Evolutionary conservation across 495 filamentous ascomycete genomes (phyloP), one percentile per base, ranked within the genome.

Genomic region (Trichoderma erinaceum): DNA sequence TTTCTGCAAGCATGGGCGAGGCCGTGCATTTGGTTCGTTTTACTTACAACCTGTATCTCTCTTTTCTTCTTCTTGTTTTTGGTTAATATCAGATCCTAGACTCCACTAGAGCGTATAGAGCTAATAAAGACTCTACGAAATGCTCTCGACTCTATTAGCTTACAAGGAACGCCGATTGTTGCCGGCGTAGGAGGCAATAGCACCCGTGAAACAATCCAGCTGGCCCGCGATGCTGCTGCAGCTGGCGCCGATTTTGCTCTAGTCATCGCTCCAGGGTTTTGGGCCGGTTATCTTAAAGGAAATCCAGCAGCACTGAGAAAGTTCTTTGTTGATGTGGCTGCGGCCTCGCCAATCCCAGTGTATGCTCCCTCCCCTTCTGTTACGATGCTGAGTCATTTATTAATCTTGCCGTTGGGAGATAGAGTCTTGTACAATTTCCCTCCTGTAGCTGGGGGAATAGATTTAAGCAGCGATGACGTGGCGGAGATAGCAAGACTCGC

Each of bases 201-300:
- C 3, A 90, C 87, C 12, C 87, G 88, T 48, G 90, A 92, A 73
- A 88, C 88, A 35, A 87, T 93, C 73, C 81, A 86, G 50, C 77
- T 90, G 63, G 90, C 88, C 76, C 81, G 82, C 32, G 88, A 92
- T 68, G 87, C 90, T 50, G 79, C 82, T 35, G 79, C 79, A 12
- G 79, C 86, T 16, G 90, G 90, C 43, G 90, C 87, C 63, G 89
- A 92, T 74, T 91, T 90, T 68, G 88, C 87, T 4, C 81, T 93
- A 69, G 83, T 92, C 11, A 83, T 93, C 6, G 90, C 90, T 32
- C 90, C 90, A 18, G 84, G 83, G 65, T 93, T 92, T 76, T 93
- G 91, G 78, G 83, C 85, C 70, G 27, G 61, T 18, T 41, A 64
- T 16, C 61, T 64, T 3, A 64, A 35, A 18, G 27, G 29, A 32